Evolutionary conservation across 1,139 yeast genomes (phyloP).

Genomic region (Hyphopichia wangnamkhiaoensis): DNA sequence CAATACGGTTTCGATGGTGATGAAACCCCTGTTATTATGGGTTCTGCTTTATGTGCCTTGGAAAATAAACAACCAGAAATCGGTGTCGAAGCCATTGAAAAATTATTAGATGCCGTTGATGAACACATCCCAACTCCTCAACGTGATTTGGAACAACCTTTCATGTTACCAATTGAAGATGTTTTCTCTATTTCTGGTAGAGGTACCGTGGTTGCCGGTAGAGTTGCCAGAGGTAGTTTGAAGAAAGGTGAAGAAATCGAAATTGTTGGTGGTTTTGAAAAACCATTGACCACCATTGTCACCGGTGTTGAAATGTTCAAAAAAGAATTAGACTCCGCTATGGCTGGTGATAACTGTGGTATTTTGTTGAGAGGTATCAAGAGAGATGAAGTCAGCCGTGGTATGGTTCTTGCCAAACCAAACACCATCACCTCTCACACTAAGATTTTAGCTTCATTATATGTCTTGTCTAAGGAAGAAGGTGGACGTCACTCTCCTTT

Average conservation of each 20-base stretch:
- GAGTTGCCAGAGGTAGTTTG: conserved; percentile 96
- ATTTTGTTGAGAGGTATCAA: conserved; percentile 95
- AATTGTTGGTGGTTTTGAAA: conserved; percentile 87
- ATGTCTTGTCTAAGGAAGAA: conserved; percentile 92
- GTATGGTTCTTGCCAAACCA: conserved; percentile 96
- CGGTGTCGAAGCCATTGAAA: conserved; percentile 81
- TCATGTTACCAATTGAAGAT: conserved; percentile 96
- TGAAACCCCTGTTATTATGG: conserved; percentile 97
- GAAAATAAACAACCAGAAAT: conserved; percentile 89
- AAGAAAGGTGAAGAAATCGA: conserved; percentile 99
- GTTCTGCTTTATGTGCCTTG: conserved; percentile 96
- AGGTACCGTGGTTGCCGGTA: conserved; percentile 99
- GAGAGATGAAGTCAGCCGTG: conserved; percentile 96
- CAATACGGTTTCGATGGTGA: conserved; percentile 98
- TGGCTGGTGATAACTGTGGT: conserved; percentile 99
- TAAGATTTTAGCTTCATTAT: conserved; percentile 90
- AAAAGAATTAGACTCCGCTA: conserved; percentile 95
- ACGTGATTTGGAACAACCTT: conserved; percentile 95
- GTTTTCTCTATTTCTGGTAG: conserved; percentile 98
- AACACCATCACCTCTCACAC: conserved; percentile 91
- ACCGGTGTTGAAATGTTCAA: conserved; percentile 99
- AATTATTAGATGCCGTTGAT: conserved; percentile 89
- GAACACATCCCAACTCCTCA: conserved; percentile 93
- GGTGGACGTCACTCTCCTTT: conserved; percentile 99
- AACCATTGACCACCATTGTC: conserved; percentile 89